Percentiles rank a stretch among this genome's conserved stretches.
Conservation (phyloP, 257 asterid species). For the Craterostigma plantagineum region DNA sequence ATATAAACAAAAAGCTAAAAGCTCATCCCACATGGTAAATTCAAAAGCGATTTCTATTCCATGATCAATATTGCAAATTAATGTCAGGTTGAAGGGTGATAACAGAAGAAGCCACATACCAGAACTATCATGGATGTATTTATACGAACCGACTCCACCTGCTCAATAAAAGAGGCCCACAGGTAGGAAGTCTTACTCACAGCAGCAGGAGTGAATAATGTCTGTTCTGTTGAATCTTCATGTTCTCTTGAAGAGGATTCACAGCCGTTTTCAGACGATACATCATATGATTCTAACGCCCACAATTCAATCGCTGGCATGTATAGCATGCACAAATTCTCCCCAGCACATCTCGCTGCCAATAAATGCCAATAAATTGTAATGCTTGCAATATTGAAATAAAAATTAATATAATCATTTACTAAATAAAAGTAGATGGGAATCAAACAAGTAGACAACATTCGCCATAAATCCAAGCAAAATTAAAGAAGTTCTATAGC, state of each 20-base stretch:
- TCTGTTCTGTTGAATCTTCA: slow-evolving; percentile 13
- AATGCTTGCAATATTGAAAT: slow-evolving; percentile 4
- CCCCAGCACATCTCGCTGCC: slow-evolving; percentile 74
- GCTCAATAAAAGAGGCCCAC: slow-evolving; percentile 80
- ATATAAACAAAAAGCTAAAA: too few species aligned
- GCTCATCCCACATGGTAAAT: too few species aligned
- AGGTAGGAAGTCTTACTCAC: slow-evolving; percentile 41
- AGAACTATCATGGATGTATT: slow-evolving; percentile 61
- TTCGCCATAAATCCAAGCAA: too few species aligned
- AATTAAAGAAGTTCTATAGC: too few species aligned
- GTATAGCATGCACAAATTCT: slow-evolving; percentile 48
- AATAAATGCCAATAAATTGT: slow-evolving; percentile 16
- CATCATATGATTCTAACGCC: slow-evolving; percentile 50
- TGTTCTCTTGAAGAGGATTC: slow-evolving; percentile 16
- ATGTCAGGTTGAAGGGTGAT: neutral
- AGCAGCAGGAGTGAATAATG: slow-evolving; percentile 16
- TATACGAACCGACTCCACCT: slow-evolving; percentile 59
- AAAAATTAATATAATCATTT: neutral
- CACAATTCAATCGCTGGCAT: slow-evolving; percentile 90
- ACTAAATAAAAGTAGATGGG: neutral
- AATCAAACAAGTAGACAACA: neutral
- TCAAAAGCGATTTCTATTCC: neutral
- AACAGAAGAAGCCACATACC: slow-evolving; percentile 25
- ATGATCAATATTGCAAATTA: too few species aligned
- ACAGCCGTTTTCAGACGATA: slow-evolving; percentile 17